Evolutionary conservation across 768 basidiomycete genomes (phyloP), one percentile per base, ranked within the genome.

Genomic region (Leccinum truebloodii): DNA sequence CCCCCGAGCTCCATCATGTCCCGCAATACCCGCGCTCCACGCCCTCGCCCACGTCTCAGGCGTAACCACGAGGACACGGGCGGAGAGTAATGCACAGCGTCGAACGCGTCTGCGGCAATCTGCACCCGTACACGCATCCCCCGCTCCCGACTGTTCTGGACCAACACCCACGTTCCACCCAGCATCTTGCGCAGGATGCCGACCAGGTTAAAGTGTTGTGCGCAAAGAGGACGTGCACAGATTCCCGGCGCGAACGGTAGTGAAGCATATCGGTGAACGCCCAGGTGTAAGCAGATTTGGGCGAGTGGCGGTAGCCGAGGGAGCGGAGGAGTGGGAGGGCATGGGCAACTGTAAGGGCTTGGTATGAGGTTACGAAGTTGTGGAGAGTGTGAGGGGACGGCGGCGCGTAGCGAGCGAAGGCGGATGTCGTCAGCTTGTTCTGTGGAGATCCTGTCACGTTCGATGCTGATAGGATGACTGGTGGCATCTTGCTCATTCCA

Each of bases 81-180:
- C 0, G 84, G 79, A 1, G 77, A 82, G 67, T 89, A 90, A 61
- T 77, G 75, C 37, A 72, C 65, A 32, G 69, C 63, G 62, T 75
- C 78, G 72, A 73, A 62, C 18, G 76, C 63, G 28, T 73, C 67
- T 0, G 65, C 72, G 32, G 66, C 61, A 22, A 76, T 58, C 13
- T 69, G 57, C 35, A 73, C 55, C 16, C 46, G n/a, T 6, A 39
- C n/a, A 8, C 16, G 39, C 16, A 30, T 30, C 30, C 30, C 30
- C 30, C 30, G 30, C 30, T 30, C n/a, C 39, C 16, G 39, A 12
- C 13, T 41, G 16, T 41, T 41, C 39, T n/a, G 14, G 16, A 41
- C 39, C 16, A 41, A 30, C 30, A 30, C 30, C 30, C 30, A 30
- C 30, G 30, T 30, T 30, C 30, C 30, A 30, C 30, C 30, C 12